These are phyloP conservation scores for Sugiyamaella sp. DNA, from an alignment of 1,139 yeast genomes.

Conservation along the genomic window DNA sequence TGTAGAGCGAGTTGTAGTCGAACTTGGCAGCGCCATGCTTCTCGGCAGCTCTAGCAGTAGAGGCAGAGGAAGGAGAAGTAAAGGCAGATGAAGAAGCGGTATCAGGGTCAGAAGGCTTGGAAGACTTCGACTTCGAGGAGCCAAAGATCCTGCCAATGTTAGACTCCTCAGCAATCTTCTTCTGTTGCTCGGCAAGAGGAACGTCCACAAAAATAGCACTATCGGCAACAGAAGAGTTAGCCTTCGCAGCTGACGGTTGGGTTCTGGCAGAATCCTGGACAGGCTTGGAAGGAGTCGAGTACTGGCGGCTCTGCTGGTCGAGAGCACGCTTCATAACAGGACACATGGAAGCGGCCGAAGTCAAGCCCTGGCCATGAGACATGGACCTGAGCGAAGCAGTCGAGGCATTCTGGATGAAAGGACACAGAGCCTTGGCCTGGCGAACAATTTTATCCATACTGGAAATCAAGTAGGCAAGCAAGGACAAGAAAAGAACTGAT, in stretches of 20 bases:
- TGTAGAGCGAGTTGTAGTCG: constrained; percentile 68
- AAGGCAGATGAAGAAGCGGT: constrained; percentile 13
- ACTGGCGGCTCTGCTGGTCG: constrained; percentile 42
- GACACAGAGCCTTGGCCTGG: constrained; percentile 80
- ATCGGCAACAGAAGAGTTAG: constrained; percentile 11
- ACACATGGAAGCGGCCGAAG: constrained; percentile 70
- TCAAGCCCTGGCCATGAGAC: constrained; percentile 43
- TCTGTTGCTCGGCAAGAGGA: constrained; percentile 17
- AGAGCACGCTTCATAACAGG: constrained; percentile 89
- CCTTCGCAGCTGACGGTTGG: constrained; percentile 14
- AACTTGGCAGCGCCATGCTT: constrained; percentile 44
- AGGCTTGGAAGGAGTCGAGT: constrained; percentile 61
- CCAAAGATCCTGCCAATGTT: constrained; percentile 5
- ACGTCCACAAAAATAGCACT: constrained; percentile 20
- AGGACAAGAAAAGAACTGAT: neutral
- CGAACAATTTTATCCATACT: constrained; percentile 79
- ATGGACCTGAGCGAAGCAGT: constrained; percentile 55
- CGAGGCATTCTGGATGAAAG: constrained; percentile 71
- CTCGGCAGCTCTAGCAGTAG: constrained; percentile 18
- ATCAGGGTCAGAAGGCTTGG: neutral
- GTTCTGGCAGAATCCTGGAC: constrained; percentile 28
- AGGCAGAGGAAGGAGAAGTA: constrained; percentile 3
- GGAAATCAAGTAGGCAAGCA: neutral
- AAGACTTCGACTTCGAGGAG: constrained; percentile 2
- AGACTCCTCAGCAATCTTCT: constrained; percentile 16